Evolutionary conservation across 1,139 yeast species (phyloP).

Genomic region (Yamadazyma kanchanaburiensis): DNA sequence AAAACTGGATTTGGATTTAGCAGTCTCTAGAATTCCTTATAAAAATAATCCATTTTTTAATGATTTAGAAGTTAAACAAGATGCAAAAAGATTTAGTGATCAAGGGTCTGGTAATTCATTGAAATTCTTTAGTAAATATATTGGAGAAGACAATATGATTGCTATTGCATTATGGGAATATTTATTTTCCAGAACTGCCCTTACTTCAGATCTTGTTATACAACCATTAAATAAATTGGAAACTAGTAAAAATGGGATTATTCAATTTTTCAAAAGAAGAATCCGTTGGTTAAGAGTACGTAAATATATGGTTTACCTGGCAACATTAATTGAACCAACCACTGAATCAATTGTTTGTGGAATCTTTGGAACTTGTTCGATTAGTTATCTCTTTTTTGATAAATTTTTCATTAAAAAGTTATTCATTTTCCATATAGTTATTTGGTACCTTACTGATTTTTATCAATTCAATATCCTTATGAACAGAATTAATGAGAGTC

Average conservation of each 20-base stretch:
- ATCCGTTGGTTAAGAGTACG: slow-evolving; percentile 89
- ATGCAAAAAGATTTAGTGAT: slow-evolving; percentile 26
- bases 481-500: slow-evolving; percentile 17
- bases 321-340: slow-evolving; percentile 83
- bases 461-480: slow-evolving; percentile 52
- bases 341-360: slow-evolving; percentile 78
- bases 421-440: slow-evolving; percentile 50
- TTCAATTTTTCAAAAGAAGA: slow-evolving; percentile 64
- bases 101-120: slow-evolving; percentile 52
- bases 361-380: slow-evolving; percentile 59
- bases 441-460: slow-evolving; percentile 68
- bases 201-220: slow-evolving; percentile 74
- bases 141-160: slow-evolving; percentile 93
- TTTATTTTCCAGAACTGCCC: slow-evolving; percentile 66
- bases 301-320: slow-evolving; percentile 81
- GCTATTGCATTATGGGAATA: slow-evolving; percentile 81
- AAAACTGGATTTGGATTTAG: slow-evolving; percentile 61
- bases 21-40: slow-evolving; percentile 45
- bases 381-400: slow-evolving; percentile 44
- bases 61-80: slow-evolving; percentile 26
- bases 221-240: slow-evolving; percentile 58
- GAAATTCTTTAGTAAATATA: slow-evolving; percentile 70
- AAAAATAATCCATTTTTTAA: slow-evolving; percentile 24
- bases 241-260: slow-evolving; percentile 40
- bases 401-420: slow-evolving; percentile 30